Conservation (phyloP, 2,329 filamentous ascomycete species). For the Clarireedia homoeocarpa region DNA sequence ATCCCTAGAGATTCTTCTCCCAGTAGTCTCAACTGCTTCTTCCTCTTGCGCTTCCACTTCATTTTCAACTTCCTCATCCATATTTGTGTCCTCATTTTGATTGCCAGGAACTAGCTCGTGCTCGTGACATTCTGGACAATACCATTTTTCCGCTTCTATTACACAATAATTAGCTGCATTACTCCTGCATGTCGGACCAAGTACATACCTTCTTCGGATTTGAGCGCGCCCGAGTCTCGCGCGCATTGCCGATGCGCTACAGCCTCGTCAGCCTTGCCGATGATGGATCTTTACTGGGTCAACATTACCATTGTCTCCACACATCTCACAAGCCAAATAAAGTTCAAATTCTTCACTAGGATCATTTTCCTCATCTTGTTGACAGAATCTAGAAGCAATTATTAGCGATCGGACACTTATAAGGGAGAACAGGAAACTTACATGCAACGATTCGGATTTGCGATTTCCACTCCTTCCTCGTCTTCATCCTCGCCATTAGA, state of each 20-base stretch:
- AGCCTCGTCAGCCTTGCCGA: conserved; percentile 35
- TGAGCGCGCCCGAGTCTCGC: conserved; percentile 57
- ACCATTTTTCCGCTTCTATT: conserved; percentile 50
- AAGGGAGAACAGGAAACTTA: conserved; percentile 34
- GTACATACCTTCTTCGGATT: conserved; percentile 52
- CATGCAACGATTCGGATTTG: conserved; percentile 55
- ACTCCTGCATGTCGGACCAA: neutral
- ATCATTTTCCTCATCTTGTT: conserved; percentile 73
- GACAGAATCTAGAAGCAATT: conserved; percentile 62
- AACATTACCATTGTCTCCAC: conserved; percentile 73
- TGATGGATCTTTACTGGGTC: conserved; percentile 12
- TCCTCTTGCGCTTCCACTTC: conserved; percentile 10
- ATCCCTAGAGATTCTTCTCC: conserved; percentile 50
- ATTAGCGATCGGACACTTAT: conserved; percentile 5
- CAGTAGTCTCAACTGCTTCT: conserved; percentile 25
- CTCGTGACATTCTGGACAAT: conserved; percentile 44
- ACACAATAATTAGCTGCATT: conserved; percentile 22
- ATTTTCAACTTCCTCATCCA: neutral
- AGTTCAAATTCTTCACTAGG: conserved; percentile 74
- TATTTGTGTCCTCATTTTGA: conserved; percentile 16
- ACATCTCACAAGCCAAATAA: conserved; percentile 68
- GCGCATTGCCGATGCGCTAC: conserved; percentile 89
- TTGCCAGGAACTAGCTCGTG: conserved; percentile 39
- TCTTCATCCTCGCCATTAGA: conserved; percentile 39
- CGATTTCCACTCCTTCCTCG: conserved; percentile 46